Base-by-base conservation (phyloP, 1,284 basidiomycete species). In the Porogramme epimiltina region DNA sequence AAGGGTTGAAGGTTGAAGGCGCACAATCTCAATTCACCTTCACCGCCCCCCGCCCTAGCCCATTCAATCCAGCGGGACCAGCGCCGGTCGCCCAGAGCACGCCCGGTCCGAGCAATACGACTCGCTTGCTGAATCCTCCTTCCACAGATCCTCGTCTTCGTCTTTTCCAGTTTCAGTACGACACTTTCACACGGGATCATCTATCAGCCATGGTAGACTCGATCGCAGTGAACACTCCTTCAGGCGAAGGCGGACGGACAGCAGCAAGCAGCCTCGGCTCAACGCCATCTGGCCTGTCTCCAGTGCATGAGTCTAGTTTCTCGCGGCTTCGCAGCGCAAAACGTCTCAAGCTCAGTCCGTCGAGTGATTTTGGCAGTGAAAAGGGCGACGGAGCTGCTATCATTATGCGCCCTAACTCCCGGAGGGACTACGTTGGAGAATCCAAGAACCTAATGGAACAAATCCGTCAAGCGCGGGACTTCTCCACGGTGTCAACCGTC, bases 141-240 rank as follows among this genome's bases (percentile, higher is more conserved):
- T 59, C 73, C 15, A 84, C 84, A 19, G 89, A 91, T 63, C 83
- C 89, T 3, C 86, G 85, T 15, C 79, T 95, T 8, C 87, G 87
- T 4, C 77, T 96, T 28, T 97, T 97, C 73, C 89, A 93, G 62
- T 91, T 93, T 56, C 85, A 91, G 55, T 96, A 96, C 66, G 95
- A 98, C 70, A 95, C 95, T 0, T 93, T 90, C 66, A 97, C 94
- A 2, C 84, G 93, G 33, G 90, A 95, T 39, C 92, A 96, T 66
- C 82, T 98, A 43, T 92, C 91, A 1, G 92, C 90, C 1, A 81
- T 98, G 68, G 91, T 95, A 1, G 93, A 96, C 62, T 93, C 87
- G 11, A 93, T 94, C 58, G 91, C 86, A 20, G 77, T 90, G 36
- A 88, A 90, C 57, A 86, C 88, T 0, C 84, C 85, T 0, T 85